phyloP scores from a whole-genome alignment of 192 early-diverging fungal genomes.

The Podila minutissima region DNA sequence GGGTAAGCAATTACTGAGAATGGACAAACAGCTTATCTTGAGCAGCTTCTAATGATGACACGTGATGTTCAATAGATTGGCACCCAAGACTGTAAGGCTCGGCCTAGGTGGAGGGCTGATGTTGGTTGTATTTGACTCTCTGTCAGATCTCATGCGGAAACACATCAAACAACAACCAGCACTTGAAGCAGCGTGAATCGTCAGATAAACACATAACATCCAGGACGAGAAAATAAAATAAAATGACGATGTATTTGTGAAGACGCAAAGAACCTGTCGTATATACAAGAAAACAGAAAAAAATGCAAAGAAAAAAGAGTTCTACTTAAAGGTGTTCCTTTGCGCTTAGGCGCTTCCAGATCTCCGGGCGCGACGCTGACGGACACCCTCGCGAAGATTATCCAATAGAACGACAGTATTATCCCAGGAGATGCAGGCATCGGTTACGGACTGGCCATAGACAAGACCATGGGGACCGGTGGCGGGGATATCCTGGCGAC shows the following conservation, averaged over 20 bases:
- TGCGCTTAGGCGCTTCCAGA: constrained; percentile 29
- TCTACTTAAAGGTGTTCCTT: neutral
- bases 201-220: too few species aligned
- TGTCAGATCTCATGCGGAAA: constrained; percentile 80
- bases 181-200: neutral
- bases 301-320: neutral
- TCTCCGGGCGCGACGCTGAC: constrained; percentile 63
- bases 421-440: constrained; percentile 94
- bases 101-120: constrained; percentile 85
- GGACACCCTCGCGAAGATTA: constrained; percentile 76
- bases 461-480: constrained; percentile 78
- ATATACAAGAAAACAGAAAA: too few species aligned
- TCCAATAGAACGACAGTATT: constrained; percentile 84
- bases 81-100: constrained; percentile 89
- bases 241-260: too few species aligned
- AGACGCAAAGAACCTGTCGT: too few species aligned
- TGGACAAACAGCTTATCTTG: neutral
- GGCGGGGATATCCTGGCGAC: constrained; percentile 79
- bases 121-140: constrained; percentile 85
- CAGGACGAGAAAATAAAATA: too few species aligned
- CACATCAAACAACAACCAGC: constrained; percentile 47
- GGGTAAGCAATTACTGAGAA: constrained; percentile 43
- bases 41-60: neutral
- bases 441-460: constrained; percentile 94
- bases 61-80: constrained; percentile 39